A percentile compares a stretch with the other conserved stretches of the same genome.
phyloP scores from a whole-genome alignment of 2,329 filamentous ascomycete species.

The Lachnellula arida region DNA sequence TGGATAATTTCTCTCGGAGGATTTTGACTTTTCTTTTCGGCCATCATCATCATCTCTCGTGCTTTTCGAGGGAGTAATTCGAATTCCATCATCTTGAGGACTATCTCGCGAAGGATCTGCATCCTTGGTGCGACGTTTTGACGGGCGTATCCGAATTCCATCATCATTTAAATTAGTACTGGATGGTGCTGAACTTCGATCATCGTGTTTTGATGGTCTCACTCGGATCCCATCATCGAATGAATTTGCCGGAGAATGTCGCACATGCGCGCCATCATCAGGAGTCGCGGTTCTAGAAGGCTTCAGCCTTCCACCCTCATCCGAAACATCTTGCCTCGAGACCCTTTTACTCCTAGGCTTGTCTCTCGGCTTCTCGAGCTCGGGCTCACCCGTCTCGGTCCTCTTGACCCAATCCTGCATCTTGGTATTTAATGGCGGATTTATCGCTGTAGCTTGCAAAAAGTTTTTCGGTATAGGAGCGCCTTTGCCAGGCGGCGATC shows the following conservation, averaged over 20 bases:
- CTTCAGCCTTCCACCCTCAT: conserved; percentile 4
- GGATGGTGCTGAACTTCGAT: neutral
- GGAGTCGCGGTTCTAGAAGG: conserved; percentile 22
- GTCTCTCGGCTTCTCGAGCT: conserved; percentile 4
- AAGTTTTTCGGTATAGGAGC: conserved; percentile 53
- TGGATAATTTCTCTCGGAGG: conserved; percentile 1
- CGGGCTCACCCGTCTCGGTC: conserved; percentile 11
- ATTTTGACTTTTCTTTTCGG: no score
- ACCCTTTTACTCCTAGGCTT: conserved; percentile 6
- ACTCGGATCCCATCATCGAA: conserved; percentile 18
- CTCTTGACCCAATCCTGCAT: conserved; percentile 55
- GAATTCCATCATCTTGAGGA: conserved; percentile 8
- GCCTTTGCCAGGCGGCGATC: conserved; percentile 41
- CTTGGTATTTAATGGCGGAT: conserved; percentile 53
- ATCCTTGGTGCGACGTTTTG: neutral
- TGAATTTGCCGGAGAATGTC: conserved; percentile 24
- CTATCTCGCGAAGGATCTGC: neutral
- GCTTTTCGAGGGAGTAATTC: conserved; percentile 22
- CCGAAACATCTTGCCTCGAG: conserved; percentile 2
- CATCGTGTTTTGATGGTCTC: conserved; percentile 7
- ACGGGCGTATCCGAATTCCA: conserved; percentile 11
- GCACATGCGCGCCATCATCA: conserved; percentile 41
- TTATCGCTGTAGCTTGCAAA: conserved; percentile 46
- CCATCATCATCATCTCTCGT: no score
- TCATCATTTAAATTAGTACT: neutral